phyloP scores from a whole-genome alignment of 139 green algal genomes.

The Trebouxia sp. region DNA sequence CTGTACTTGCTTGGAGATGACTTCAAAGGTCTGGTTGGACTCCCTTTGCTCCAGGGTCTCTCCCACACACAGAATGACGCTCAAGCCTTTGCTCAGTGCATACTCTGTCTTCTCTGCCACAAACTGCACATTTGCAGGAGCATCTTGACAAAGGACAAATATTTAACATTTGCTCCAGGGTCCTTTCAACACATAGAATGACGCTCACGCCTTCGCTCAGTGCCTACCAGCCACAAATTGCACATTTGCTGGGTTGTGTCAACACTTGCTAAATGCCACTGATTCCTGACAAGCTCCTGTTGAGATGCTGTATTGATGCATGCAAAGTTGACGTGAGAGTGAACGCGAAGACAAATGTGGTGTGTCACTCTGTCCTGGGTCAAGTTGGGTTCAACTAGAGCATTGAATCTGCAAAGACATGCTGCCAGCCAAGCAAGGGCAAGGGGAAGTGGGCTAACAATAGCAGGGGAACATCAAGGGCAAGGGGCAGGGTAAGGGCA shows the following conservation, averaged over 20 bases:
- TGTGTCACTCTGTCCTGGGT: too few relatives aligned
- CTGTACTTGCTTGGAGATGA: slow-evolving; percentile 78
- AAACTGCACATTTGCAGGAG: slow-evolving; percentile 28
- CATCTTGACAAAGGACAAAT: not conserved
- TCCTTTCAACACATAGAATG: slow-evolving; percentile 96
- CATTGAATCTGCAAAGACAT: too few relatives aligned
- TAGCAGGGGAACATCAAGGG: too few relatives aligned
- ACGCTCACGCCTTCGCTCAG: slow-evolving; percentile 63
- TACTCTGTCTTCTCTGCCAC: slow-evolving; percentile 91
- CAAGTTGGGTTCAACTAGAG: too few relatives aligned
- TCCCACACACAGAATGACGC: slow-evolving; percentile 91
- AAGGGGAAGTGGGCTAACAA: too few relatives aligned
- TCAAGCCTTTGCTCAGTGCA: slow-evolving; percentile 74
- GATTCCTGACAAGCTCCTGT: too few relatives aligned
- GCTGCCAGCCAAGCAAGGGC: too few relatives aligned
- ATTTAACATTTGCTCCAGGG: slow-evolving; percentile 60
- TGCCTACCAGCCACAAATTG: slow-evolving; percentile 80
- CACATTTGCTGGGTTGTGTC: not conserved
- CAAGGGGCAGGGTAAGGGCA: too few relatives aligned
- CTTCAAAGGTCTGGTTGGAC: slow-evolving; percentile 59
- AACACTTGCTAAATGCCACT: too few relatives aligned
- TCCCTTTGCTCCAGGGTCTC: slow-evolving; percentile 95
- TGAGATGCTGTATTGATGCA: too few relatives aligned
- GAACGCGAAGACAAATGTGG: too few relatives aligned
- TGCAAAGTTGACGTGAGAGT: too few relatives aligned